Base-by-base conservation (phyloP, 2,329 filamentous ascomycete genomes). In the Nigrospora oryzae region DNA sequence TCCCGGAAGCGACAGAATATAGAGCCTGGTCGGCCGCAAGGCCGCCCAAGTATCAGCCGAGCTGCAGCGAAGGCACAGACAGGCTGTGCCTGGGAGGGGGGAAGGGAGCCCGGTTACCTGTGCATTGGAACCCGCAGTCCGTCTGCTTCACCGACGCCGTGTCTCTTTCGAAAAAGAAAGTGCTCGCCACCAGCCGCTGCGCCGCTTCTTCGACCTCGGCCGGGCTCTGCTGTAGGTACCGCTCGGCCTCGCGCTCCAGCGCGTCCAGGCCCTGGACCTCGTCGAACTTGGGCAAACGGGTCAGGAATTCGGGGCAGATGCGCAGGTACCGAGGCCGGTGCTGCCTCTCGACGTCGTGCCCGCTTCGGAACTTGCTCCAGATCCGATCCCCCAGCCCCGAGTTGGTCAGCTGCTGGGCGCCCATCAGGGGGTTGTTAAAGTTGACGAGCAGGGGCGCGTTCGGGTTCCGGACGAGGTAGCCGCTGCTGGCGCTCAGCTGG, bases 121-220 rank as follows among this genome's bases (percentile, higher is more conserved):
- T 59, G 42, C 58, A 62, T 23, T 48, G 59, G 40, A 54, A 60
- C 2, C 57, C 58, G 3, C 53, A 56, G 14, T 47, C 30, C 10
- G 43, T 53, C 42, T 58, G 57, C 46, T 56, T 56, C 23, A 60
- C 52, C 17, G 57, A 56, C 2, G 49, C 43, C 6, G 49, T 43
- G 11, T 62, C 58, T 46, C 56, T 61, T 45, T 62, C 58, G 30
- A 62, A 62, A 53, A 62, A 62, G 32, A 62, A 62, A 0, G 56
- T 54, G 53, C 59, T 62, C 10, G 58, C 59, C 3, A 62, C 53
- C 11, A 62, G 51, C 17, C 58, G 49, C 43, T 62, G 59, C 16
- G 56, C 59, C 8, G 54, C 54, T 42, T 62, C 59, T 17, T 52
- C 16, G 5, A 62, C 45, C 30, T 57, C 53, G 5, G 50, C 51